Percentiles rank a stretch among this genome's conserved stretches.
These are phyloP conservation scores for Phytophthora tubulina DNA, from an alignment of 352 stramenopile species.

Conservation along the genomic window DNA sequence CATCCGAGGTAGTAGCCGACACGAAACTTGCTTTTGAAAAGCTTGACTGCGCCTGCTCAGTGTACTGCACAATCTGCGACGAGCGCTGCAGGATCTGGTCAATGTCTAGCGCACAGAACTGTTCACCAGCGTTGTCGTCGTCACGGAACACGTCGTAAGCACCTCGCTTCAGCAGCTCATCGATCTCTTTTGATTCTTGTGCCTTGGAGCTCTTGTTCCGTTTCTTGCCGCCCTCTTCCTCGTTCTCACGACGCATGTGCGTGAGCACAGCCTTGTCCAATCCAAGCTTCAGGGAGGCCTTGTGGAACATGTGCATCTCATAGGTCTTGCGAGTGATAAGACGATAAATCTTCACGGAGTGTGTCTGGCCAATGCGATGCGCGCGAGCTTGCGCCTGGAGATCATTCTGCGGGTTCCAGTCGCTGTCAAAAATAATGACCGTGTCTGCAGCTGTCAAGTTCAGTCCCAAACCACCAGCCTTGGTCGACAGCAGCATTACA, in stretches of 20 bases:
- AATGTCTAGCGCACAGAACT: slow-evolving; percentile 98
- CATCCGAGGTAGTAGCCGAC: slow-evolving; percentile 87
- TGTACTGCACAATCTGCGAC: slow-evolving; percentile 88
- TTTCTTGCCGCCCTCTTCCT: slow-evolving; percentile 78
- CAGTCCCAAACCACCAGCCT: slow-evolving; percentile 95
- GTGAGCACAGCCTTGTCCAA: slow-evolving; percentile 94
- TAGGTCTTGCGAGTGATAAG: slow-evolving; percentile 94
- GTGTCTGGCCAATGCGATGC: slow-evolving; percentile 93
- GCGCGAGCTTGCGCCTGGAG: slow-evolving; percentile 94
- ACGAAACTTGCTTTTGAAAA: slow-evolving; percentile 96
- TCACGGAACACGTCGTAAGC: slow-evolving; percentile 94
- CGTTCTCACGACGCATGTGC: slow-evolving; percentile 91
- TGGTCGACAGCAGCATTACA: slow-evolving; percentile 98
- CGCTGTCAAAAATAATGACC: slow-evolving; percentile 98
- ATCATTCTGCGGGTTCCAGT: slow-evolving; percentile 99
- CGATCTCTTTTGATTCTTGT: slow-evolving; percentile 91
- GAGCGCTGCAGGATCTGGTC: slow-evolving; percentile 96
- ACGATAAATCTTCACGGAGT: slow-evolving; percentile 92
- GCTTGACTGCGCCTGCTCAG: slow-evolving; percentile 83
- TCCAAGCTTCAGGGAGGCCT: slow-evolving; percentile 92
- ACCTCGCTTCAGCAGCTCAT: slow-evolving; percentile 92
- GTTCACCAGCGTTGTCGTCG: slow-evolving; percentile 91
- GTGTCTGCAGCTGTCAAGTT: slow-evolving; percentile 95
- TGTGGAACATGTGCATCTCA: slow-evolving; percentile 96
- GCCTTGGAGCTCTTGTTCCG: slow-evolving; percentile 84